Evolutionary conservation across 2,329 filamentous ascomycete species (phyloP), one percentile per base, ranked within the genome.

Genomic region (Cercospora berteroae): DNA sequence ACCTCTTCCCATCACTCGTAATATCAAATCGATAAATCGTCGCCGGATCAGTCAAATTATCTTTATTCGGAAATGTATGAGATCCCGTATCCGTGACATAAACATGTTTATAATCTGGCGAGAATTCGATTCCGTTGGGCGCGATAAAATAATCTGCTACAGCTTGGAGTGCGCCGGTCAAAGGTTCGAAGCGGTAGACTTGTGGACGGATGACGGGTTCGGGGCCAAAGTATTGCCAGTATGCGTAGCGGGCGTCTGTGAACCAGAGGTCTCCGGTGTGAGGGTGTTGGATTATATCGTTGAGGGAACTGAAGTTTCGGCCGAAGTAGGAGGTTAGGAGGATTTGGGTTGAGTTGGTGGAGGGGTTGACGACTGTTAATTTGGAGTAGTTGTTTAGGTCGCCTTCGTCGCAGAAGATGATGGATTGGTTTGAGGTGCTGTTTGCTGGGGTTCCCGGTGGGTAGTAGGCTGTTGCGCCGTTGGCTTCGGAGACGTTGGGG

Each of bases 251-350:
- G 0, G 85, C 83, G 65, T 89, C 87, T 0, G 87, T 89, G 71
- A 89, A 89, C 79, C 88, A 89, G 4, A 89, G 77, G 42, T 87
- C 83, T 12, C 82, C 81, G 61, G 84, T 88, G 4, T 75, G 73
- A 2, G 85, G 84, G 68, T 88, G 82, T 64, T 87, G 77, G 2
- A 80, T 80, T 0, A 86, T 80, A 64, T 89, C 87, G 71, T 89
- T 89, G 8, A 88, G 75, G 0, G 85, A 87, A 73, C 83, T 87
- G 77, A 89, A 89, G 66, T 87, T 79, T 82, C 86, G 82, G n/a
- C 87, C 87, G 33, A 86, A 84, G 74, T 81, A 89, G 75, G 85
- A 88, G 74, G 86, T 87, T 10, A 89, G 63, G 4, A 89, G 77
- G 0, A 74, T 72, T n/a, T 69, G 65, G 10, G 67, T 74, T 5